phyloP scores from a whole-genome alignment of 441 rosid genomes.

The Capsella rubella region DNA sequence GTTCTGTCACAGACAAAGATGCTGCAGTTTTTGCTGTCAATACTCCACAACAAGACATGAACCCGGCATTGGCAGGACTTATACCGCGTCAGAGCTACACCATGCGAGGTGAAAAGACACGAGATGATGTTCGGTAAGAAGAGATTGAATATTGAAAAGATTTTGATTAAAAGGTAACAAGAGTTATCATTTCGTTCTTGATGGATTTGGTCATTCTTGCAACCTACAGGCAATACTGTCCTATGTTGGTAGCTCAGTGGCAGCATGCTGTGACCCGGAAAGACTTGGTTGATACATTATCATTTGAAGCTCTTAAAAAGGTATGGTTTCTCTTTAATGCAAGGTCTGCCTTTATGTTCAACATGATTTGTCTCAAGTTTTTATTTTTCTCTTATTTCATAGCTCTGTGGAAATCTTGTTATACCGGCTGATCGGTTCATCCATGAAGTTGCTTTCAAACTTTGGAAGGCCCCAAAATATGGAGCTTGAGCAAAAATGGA shows the following conservation, averaged over 20 bases:
- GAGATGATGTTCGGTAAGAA: constrained; percentile 75
- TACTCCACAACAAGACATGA: constrained; percentile 45
- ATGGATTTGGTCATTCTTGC: constrained; percentile 28
- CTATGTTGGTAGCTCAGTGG: constrained; percentile 90
- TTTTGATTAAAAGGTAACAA: background rate
- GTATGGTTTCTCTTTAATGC: constrained; percentile 44
- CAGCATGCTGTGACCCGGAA: constrained; percentile 86
- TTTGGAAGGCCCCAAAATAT: constrained; percentile 97
- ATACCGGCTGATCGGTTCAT: constrained; percentile 91
- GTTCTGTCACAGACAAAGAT: constrained; percentile 53
- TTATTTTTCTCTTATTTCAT: constrained; percentile 28
- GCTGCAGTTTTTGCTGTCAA: constrained; percentile 48
- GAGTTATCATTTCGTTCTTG: constrained; percentile 20
- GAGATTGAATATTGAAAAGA: constrained; percentile 19
- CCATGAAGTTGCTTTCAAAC: constrained; percentile 95
- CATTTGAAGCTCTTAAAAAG: constrained; percentile 76
- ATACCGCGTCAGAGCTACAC: constrained; percentile 83
- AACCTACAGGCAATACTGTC: constrained; percentile 72
- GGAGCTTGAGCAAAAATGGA: constrained; percentile 64
- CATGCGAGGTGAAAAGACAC: constrained; percentile 72
- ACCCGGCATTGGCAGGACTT: constrained; percentile 53
- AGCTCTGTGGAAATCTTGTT: constrained; percentile 77
- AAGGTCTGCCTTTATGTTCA: background rate
- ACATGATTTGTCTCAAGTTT: constrained; percentile 11
- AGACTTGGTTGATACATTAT: constrained; percentile 64